Base-by-base conservation (phyloP, 805 yeast species). In the Wickerhamiella musiphila region DNA sequence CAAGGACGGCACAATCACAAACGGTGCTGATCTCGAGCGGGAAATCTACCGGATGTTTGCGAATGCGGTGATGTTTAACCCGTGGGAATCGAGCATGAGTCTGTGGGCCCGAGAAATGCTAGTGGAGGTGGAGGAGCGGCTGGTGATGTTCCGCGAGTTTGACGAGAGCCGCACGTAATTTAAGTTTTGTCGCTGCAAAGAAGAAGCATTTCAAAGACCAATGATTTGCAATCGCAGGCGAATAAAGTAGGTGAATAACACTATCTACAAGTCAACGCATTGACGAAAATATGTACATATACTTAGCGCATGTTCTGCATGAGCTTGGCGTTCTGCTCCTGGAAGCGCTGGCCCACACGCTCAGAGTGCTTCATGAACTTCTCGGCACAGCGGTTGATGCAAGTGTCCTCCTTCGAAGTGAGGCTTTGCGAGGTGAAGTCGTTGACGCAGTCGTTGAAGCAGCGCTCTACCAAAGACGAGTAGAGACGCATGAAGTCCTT, bases 331-430 rank as follows among this genome's bases (percentile, higher is more conserved):
- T 90, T 90, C 60, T 86, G 95, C 55, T 86, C 98, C 62, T 86
- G 96, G 86, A 90, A 90, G 62, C 96, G 75, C 60, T 78, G 86
- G 28, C 98, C 99, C 36, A 90, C 94, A 57, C 99, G 76, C 64
- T 90, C 98, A 58, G 86, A 73, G 66, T 86, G 96, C 57, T 90
- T 90, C 64, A 90, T 69, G 71, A 90, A 90, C 66, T 90, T 90
- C 60, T 86, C 96, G 31, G 94, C 77, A 58, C 99, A 90, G 58
- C 78, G 78, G 65, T 71, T 64, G 40, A 90, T 70, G 62, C 99
- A 90, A 17, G 72, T 50, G 43, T 72, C 73, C 59, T 90, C 99
- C 64, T 78, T 81, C 49, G 72, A 57, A 40, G 93, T 74, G 53
- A 90, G 68, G 52, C 73, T 71, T 53, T 76, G 73, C 26, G 96